These are phyloP conservation scores for Vicia sativa DNA, from an alignment of 306 rosid genomes.

Conservation along the genomic window DNA sequence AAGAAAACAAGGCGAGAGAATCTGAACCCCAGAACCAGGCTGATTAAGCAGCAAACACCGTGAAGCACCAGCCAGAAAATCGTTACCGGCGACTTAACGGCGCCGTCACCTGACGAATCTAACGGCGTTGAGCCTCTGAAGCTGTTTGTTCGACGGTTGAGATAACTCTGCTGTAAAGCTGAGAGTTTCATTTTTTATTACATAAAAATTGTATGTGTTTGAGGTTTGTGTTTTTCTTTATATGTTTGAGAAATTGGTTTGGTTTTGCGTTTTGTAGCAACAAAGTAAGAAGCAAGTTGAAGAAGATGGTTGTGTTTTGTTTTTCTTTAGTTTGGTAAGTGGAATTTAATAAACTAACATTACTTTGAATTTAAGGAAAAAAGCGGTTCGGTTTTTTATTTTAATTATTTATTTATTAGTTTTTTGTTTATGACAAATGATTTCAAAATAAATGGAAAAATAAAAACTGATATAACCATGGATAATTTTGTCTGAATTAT, in stretches of 20 bases:
- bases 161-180: slow-evolving; percentile 84
- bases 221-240: slow-evolving; percentile 5
- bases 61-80: slow-evolving; percentile 87
- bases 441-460: slow-evolving; percentile 1
- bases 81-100: slow-evolving; percentile 74
- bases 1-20: slow-evolving; percentile 97
- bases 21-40: slow-evolving; percentile 92
- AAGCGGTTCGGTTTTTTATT: slow-evolving; percentile 3
- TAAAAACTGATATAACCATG: not conserved
- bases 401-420: slow-evolving; percentile 32
- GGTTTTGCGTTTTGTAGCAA: slow-evolving; percentile 25
- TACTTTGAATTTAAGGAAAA: slow-evolving; percentile 62
- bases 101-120: slow-evolving; percentile 67
- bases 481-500: not conserved
- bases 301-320: slow-evolving; percentile 41
- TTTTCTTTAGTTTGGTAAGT: slow-evolving; percentile 34
- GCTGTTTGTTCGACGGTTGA: slow-evolving; percentile 74
- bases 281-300: not conserved
- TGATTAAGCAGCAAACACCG: slow-evolving; percentile 88
- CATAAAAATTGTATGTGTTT: not conserved
- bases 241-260: slow-evolving; percentile 17
- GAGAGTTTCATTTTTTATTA: slow-evolving; percentile 73
- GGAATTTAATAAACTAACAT: slow-evolving; percentile 46
- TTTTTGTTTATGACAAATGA: slow-evolving; percentile 22
- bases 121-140: slow-evolving; percentile 68